Evolutionary conservation across 192 early-diverging fungal genomes (phyloP), one percentile per base, ranked within the genome.

Genomic region (Podila horticola): DNA sequence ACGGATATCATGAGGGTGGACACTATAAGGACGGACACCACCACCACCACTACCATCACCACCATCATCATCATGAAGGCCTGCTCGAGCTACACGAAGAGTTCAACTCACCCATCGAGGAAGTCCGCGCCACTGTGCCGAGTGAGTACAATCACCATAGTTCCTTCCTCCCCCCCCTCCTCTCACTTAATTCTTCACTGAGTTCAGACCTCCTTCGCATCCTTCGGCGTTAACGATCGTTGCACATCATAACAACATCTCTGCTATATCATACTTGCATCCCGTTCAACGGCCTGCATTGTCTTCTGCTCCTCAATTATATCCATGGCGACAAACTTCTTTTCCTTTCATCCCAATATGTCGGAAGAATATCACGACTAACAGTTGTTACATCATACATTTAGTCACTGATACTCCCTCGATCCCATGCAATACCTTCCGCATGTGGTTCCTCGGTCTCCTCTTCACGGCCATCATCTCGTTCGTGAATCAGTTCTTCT

Each of bases 401-500:
- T 7, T 58, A 55, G 82, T 74, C 62, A 55, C 3, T 4, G 48
- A 71, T 3, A 63, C 73, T 36, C 72, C 82, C 20, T 48, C 41
- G 41, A 17, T 45, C 12, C 41, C 41, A 45, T 45, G 41, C 41
- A 45, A 45, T 13, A 45, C 41, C 41, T 45, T 45, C 41, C 41
- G 41, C 41, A 45, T 45, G 41, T 45, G 41, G 41, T 45, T 45
- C 13, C 41, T 45, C 41, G 41, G 41, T 12, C 41, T 45, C 15
- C 13, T 45, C 41, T 45, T 45, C 41, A 45, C 41, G 3, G 11
- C 13, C 4, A 45, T 45, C 41, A 45, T 30, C 28, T 67, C 67
- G 7, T 82, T 83, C 41, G 72, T 85, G 45, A 87, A 87, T 61
- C 86, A 87, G 63, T 86, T 85, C 69, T 84, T 84, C 55, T 86